Percentiles rank a stretch among this genome's conserved stretches.
Evolutionary conservation across 2,329 filamentous ascomycete species (phyloP).

Genomic region (Ophiostoma populinum): DNA sequence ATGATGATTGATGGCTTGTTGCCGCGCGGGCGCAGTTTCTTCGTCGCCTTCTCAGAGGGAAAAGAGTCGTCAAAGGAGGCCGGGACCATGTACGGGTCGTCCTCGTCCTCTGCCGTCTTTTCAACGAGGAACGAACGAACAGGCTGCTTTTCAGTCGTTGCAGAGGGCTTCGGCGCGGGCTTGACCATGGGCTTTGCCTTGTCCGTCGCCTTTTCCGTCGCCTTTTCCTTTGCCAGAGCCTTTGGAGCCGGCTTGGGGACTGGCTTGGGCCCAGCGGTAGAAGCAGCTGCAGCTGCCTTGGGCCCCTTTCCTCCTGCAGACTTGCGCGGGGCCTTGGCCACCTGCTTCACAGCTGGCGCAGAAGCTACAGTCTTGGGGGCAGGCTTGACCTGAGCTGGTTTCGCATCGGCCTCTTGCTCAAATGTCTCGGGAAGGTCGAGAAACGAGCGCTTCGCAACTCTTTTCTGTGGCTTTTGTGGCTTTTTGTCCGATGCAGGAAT

Average conservation of each 20-base stretch:
- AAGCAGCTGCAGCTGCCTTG: neutral
- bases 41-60: neutral
- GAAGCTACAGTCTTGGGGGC: neutral
- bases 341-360: neutral
- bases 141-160: neutral
- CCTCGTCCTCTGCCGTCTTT: neutral
- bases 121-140: neutral
- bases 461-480: slow-evolving; percentile 3
- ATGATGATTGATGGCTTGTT: slow-evolving; percentile 6
- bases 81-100: neutral
- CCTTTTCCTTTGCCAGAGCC: neutral
- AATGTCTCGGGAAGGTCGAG: slow-evolving; percentile 2
- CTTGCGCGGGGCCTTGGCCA: neutral
- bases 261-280: neutral
- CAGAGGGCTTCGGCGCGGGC: neutral
- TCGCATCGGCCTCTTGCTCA: neutral
- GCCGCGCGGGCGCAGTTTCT: slow-evolving; percentile 5
- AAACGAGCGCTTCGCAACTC: slow-evolving; percentile 8
- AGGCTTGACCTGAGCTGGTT: neutral
- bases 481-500: slow-evolving; percentile 1
- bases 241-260: neutral
- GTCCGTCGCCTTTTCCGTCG: neutral
- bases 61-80: neutral
- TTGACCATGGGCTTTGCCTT: neutral
- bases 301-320: no score